Evolutionary conservation across 208 protist species (phyloP).

Genomic region (Angomonas ambiguus): DNA sequence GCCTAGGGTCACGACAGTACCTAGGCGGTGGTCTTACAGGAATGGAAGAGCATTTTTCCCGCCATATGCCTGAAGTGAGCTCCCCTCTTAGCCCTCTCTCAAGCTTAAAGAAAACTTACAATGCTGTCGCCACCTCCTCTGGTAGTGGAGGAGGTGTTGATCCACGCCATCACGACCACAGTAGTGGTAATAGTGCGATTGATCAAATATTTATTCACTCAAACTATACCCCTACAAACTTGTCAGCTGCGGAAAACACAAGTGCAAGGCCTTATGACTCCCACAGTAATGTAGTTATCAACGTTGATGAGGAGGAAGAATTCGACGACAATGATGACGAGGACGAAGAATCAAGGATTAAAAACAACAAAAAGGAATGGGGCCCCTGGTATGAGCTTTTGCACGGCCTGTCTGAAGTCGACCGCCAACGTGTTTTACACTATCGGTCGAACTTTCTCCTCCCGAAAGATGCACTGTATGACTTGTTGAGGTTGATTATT

Average conservation of each 20-base stretch:
- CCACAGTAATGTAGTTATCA: neutral
- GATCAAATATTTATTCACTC: neutral
- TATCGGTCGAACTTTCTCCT: slow-evolving; percentile 56
- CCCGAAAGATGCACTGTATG: slow-evolving; percentile 47
- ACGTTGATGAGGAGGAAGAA: slow-evolving; percentile 1
- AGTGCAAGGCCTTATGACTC: neutral
- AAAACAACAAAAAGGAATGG: neutral
- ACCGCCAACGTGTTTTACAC: slow-evolving; percentile 31
- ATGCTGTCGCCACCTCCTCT: neutral
- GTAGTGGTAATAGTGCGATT: neutral
- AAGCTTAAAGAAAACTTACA: neutral
- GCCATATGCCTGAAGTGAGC: neutral
- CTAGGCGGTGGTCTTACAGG: neutral
- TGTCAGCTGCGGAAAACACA: neutral
- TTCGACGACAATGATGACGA: neutral
- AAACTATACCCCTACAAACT: neutral
- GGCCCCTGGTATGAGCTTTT: neutral
- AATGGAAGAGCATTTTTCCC: neutral
- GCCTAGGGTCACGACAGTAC: neutral
- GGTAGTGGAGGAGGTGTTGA: neutral
- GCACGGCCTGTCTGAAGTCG: slow-evolving; percentile 26
- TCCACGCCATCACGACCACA: neutral
- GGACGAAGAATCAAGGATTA: neutral
- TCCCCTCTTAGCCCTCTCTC: neutral
- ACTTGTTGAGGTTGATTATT: slow-evolving; percentile 56